These are phyloP conservation scores for Botrytis fragariae DNA, from an alignment of 2,329 filamentous ascomycete genomes.

Conservation along the genomic window DNA sequence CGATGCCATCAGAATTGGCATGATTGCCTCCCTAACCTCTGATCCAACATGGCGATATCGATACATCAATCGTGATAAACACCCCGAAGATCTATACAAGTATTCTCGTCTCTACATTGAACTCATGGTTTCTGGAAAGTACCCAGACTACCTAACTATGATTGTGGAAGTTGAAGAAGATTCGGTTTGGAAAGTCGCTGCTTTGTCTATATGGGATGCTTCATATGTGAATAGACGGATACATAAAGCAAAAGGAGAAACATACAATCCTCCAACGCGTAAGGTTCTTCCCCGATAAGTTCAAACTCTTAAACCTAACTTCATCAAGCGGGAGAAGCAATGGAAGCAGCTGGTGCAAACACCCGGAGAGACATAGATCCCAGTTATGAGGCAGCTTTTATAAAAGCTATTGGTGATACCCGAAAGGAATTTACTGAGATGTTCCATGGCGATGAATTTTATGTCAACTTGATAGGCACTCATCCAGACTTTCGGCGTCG, in stretches of 20 bases:
- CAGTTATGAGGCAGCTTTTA: neutral
- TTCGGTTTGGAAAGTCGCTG: neutral
- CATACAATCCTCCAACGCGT: neutral
- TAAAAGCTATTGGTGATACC: neutral
- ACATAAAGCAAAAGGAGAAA: neutral
- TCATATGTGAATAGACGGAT: slow-evolving; percentile 2
- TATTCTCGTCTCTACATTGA: neutral
- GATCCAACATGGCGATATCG: neutral
- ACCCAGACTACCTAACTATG: neutral
- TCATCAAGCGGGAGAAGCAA: neutral
- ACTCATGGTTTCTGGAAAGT: neutral
- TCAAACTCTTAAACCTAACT: neutral
- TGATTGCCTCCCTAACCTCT: neutral
- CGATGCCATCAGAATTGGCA: neutral
- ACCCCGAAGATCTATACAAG: neutral
- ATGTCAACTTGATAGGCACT: slow-evolving; percentile 6
- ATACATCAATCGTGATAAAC: neutral
- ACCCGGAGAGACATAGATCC: neutral
- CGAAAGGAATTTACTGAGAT: neutral
- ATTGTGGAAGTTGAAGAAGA: slow-evolving; percentile 4
- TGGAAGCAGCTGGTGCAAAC: neutral
- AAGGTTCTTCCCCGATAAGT: neutral
- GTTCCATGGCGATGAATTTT: neutral
- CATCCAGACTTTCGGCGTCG: slow-evolving; percentile 9
- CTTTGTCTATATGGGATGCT: slow-evolving; percentile 11